These are phyloP conservation scores for Pseudomassariella vexata DNA, from an alignment of 2,329 filamentous ascomycete species.

Conservation along the genomic window DNA sequence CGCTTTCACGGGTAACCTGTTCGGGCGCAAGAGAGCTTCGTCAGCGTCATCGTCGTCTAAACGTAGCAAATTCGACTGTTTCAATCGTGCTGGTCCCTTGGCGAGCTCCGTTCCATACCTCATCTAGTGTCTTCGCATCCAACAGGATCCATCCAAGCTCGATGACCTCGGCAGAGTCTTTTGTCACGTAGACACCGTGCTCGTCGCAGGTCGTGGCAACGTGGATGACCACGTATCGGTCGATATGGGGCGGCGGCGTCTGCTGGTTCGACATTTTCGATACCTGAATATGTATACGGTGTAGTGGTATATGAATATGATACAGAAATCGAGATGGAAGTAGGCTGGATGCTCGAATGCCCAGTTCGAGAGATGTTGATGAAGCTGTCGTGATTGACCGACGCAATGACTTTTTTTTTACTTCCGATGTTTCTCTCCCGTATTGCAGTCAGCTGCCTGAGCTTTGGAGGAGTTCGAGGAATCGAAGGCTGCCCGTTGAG, in stretches of 20 bases:
- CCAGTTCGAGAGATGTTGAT: too few species aligned
- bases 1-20: conserved; percentile 89
- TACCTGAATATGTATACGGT: conserved; percentile 4
- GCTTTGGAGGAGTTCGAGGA: conserved; percentile 4
- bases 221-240: conserved; percentile 97
- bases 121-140: conserved; percentile 84
- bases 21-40: conserved; percentile 8
- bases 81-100: background rate
- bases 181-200: conserved; percentile 98
- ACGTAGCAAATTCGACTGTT: background rate
- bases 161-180: conserved; percentile 98
- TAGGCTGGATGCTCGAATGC: too few species aligned
- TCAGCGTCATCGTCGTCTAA: too few species aligned
- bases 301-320: conserved; percentile 11
- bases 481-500: conserved; percentile 4
- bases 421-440: too few species aligned
- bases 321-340: too few species aligned
- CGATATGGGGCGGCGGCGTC: conserved; percentile 64
- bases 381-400: too few species aligned
- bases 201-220: conserved; percentile 98
- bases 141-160: conserved; percentile 97
- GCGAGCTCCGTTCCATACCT: conserved; percentile 54
- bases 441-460: conserved; percentile 8
- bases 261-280: conserved; percentile 40
- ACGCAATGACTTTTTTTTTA: too few species aligned